Conservation (phyloP, 2,329 filamentous ascomycete genomes). For the Aspergillus sclerotialis region DNA sequence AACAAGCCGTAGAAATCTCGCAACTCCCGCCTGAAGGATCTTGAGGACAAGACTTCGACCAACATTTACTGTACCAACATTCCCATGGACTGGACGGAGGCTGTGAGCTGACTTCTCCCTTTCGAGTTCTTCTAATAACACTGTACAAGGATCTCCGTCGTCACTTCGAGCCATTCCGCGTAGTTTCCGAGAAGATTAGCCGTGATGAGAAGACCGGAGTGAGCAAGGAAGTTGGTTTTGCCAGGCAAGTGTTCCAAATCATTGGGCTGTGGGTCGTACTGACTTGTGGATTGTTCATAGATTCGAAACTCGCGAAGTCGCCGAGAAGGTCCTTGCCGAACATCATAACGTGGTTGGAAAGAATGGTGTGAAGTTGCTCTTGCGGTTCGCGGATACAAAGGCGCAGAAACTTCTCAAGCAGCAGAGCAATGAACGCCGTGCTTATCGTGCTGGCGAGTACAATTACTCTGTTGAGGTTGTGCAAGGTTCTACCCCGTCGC, state of each 20-base stretch:
- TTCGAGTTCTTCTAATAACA: conserved; percentile 8
- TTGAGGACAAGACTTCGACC: conserved; percentile 81
- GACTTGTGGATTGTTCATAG: conserved; percentile 41
- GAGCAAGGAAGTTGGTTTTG: conserved; percentile 94
- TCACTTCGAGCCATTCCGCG: conserved; percentile 48
- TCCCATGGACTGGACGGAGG: conserved; percentile 84
- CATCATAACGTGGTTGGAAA: conserved; percentile 78
- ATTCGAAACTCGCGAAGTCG: conserved; percentile 82
- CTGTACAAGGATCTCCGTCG: conserved; percentile 60
- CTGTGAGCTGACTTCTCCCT: conserved; percentile 49
- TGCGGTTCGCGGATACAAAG: conserved; percentile 94
- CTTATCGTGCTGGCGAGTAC: conserved; percentile 95
- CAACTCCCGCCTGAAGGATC: conserved; percentile 94
- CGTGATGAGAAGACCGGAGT: conserved; percentile 78
- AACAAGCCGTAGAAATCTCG: conserved; percentile 72
- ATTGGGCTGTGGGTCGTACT: conserved; percentile 5
- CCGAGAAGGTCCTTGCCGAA: conserved; percentile 78
- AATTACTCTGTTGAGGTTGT: conserved; percentile 51
- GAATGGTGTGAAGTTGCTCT: conserved; percentile 78
- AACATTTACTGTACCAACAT: conserved; percentile 98
- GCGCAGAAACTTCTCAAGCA: conserved; percentile 96
- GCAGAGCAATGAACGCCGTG: conserved; percentile 87
- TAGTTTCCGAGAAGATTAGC: conserved; percentile 91
- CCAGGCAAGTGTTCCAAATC: conserved; percentile 55
- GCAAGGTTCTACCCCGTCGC: conserved; percentile 38